These are phyloP conservation scores for Hygrophorus russula DNA, from an alignment of 768 basidiomycete species.

Conservation along the genomic window DNA sequence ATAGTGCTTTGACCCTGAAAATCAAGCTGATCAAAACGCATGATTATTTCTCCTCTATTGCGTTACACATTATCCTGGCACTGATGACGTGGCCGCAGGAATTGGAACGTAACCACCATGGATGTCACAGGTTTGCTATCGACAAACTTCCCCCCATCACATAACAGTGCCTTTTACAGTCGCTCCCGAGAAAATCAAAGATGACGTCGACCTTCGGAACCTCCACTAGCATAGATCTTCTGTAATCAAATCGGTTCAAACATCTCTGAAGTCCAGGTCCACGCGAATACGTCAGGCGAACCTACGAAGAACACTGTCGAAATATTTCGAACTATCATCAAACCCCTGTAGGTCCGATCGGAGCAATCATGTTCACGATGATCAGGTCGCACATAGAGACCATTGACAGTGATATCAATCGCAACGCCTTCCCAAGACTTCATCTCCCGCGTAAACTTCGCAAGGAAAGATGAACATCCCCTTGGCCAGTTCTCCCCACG, in stretches of 20 bases:
- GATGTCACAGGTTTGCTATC: too few species aligned
- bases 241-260: too few species aligned
- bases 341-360: too few species aligned
- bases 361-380: too few species aligned
- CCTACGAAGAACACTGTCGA: too few species aligned
- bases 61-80: conserved; percentile 14
- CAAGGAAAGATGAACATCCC: conserved; percentile 24
- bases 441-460: conserved; percentile 24
- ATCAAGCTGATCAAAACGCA: conserved; percentile 33
- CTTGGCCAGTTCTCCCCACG: neutral
- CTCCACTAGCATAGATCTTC: too few species aligned
- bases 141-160: too few species aligned
- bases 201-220: too few species aligned
- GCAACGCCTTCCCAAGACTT: conserved; percentile 7
- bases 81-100: conserved; percentile 16
- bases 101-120: too few species aligned
- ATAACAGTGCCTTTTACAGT: neutral
- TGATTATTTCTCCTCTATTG: conserved; percentile 35
- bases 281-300: too few species aligned
- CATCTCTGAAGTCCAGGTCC: too few species aligned
- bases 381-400: neutral
- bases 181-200: neutral
- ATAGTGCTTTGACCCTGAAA: conserved; percentile 40
- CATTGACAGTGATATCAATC: neutral
- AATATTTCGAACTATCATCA: too few species aligned